phyloP scores from a whole-genome alignment of 2,329 filamentous ascomycete species.

The Botrytis byssoidea region DNA sequence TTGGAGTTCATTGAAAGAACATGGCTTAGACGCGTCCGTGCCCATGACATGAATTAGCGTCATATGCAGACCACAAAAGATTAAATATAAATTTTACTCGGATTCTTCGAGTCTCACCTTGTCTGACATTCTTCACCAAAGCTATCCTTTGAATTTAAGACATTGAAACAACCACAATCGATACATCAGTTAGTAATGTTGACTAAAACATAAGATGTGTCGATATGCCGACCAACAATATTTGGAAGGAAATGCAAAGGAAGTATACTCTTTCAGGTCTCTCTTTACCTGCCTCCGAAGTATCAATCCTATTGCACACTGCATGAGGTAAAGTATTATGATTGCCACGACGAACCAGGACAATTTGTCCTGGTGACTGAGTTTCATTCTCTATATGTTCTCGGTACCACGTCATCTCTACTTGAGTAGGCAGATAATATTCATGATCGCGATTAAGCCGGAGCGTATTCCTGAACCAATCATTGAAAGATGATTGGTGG shows the following conservation, averaged over 20 bases:
- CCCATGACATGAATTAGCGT: constrained; percentile 10
- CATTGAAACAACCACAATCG: neutral
- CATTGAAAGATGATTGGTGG: constrained; percentile 75
- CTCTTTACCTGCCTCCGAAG: neutral
- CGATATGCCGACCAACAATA: neutral
- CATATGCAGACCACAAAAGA: constrained; percentile 6
- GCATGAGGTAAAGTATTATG: constrained; percentile 12
- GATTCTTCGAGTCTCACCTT: neutral
- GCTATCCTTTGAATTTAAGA: neutral
- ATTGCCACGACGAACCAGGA: constrained; percentile 40
- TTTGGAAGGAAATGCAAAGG: neutral
- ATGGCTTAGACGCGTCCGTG: constrained; percentile 19
- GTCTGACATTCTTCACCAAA: neutral
- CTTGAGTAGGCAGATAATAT: constrained; percentile 65
- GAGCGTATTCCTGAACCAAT: constrained; percentile 86
- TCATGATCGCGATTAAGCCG: constrained; percentile 95
- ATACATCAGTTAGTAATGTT: neutral
- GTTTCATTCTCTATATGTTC: constrained; percentile 61
- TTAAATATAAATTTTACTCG: constrained; percentile 19
- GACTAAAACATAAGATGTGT: neutral
- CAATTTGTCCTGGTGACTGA: constrained; percentile 56
- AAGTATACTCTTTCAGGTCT: neutral
- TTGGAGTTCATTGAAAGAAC: constrained; percentile 17
- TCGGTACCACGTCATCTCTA: constrained; percentile 72
- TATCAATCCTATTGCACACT: constrained; percentile 6